A percentile compares a stretch with the other conserved stretches of the same genome.
These are phyloP conservation scores for Trametes polyzona DNA, from an alignment of 1,284 basidiomycete species.

Conservation along the genomic window DNA sequence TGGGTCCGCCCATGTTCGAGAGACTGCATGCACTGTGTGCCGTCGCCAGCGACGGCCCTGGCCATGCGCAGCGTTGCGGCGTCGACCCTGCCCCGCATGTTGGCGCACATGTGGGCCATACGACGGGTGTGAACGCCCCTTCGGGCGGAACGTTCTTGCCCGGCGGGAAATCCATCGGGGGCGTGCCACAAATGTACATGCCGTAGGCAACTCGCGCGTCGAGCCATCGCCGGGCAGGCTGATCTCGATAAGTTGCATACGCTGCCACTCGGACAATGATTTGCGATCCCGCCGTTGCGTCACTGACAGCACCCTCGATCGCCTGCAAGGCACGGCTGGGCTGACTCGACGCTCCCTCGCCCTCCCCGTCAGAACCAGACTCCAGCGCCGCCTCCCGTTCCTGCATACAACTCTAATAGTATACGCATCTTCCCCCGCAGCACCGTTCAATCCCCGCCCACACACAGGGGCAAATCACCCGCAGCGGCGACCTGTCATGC, in stretches of 20 bases:
- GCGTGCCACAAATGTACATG: slow-evolving; percentile 6
- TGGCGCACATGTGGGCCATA: neutral
- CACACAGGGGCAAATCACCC: neutral
- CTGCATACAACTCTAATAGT: neutral
- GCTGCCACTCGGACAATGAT: neutral
- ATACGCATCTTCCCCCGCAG: neutral
- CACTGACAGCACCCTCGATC: slow-evolving; percentile 13
- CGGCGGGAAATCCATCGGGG: neutral
- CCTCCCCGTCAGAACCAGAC: neutral
- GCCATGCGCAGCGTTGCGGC: neutral
- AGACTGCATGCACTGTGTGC: neutral
- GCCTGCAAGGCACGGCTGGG: neutral
- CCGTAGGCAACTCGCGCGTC: slow-evolving; percentile 9
- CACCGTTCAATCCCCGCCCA: neutral
- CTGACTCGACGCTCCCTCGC: neutral
- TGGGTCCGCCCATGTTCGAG: neutral
- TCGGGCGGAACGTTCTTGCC: neutral
- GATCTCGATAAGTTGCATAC: slow-evolving; percentile 20
- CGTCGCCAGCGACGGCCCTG: slow-evolving; percentile 7
- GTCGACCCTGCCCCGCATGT: neutral
- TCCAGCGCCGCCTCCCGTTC: neutral
- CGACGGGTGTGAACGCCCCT: neutral
- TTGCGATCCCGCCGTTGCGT: slow-evolving; percentile 6
- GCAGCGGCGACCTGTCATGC: neutral
- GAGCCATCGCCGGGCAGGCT: neutral